Evolutionary conservation across 164 flowering plant genomes (phyloP).

Genomic region (Stephania yunnanensis): DNA sequence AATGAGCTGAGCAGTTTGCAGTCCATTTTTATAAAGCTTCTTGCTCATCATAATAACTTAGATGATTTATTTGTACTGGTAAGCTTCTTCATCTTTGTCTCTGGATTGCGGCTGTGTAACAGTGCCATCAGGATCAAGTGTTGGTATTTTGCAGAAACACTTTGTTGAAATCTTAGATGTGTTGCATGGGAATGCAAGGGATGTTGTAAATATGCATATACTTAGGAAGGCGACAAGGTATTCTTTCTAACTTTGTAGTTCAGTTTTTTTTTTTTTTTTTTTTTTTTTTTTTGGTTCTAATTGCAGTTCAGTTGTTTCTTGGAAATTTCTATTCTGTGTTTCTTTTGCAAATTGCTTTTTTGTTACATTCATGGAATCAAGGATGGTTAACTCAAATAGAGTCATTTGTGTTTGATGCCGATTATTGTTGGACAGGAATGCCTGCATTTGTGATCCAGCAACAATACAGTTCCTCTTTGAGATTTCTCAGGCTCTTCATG

Average conservation of each 20-base stretch:
- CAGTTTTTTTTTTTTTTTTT: too few species aligned
- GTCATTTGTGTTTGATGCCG: slow-evolving; percentile 3
- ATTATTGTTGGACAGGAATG: slow-evolving; percentile 46
- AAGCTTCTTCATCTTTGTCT: slow-evolving; percentile 19
- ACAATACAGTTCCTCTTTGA: slow-evolving; percentile 69
- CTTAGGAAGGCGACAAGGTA: slow-evolving; percentile 70
- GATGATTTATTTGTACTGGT: slow-evolving; percentile 65
- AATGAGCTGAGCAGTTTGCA: slow-evolving; percentile 56
- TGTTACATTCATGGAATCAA: neutral
- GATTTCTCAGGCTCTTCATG: slow-evolving; percentile 63
- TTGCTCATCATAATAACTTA: slow-evolving; percentile 46
- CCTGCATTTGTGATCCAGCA: slow-evolving; percentile 47
- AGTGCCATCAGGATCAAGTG: neutral
- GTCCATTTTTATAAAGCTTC: slow-evolving; percentile 66
- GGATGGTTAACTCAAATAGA: neutral
- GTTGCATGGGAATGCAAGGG: slow-evolving; percentile 59
- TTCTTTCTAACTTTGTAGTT: neutral
- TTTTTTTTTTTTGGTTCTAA: neutral
- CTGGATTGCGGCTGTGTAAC: neutral
- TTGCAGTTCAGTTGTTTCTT: too few species aligned
- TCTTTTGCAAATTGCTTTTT: neutral
- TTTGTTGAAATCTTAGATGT: slow-evolving; percentile 65
- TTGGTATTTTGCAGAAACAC: slow-evolving; percentile 47
- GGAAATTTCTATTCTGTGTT: neutral
- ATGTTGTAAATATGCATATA: slow-evolving; percentile 48